These are phyloP conservation scores for Colletotrichum spinosum DNA, from an alignment of 2,329 filamentous ascomycete genomes.

Conservation along the genomic window DNA sequence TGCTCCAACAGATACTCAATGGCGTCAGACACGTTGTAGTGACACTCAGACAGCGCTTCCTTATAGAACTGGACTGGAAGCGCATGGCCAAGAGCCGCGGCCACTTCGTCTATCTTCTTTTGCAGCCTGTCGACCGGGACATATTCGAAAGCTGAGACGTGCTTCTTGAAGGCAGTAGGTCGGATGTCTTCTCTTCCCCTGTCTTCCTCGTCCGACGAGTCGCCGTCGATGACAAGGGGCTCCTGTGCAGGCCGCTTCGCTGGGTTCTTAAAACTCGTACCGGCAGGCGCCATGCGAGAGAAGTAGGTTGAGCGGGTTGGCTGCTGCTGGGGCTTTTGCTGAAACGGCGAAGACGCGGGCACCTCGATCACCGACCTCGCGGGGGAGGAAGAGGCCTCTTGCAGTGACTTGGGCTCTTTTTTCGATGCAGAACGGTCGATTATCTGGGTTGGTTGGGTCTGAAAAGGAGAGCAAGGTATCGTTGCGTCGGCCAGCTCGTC, in stretches of 20 bases:
- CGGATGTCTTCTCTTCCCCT: conserved; percentile 71
- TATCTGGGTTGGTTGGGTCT: conserved; percentile 62
- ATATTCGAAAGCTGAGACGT: conserved; percentile 56
- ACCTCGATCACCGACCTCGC: conserved; percentile 75
- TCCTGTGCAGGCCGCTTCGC: conserved; percentile 50
- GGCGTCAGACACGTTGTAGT: conserved; percentile 51
- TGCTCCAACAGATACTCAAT: conserved; percentile 45
- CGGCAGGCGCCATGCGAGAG: conserved; percentile 78
- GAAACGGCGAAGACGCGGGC: conserved; percentile 85
- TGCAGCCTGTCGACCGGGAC: conserved; percentile 58
- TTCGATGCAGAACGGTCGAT: conserved; percentile 53
- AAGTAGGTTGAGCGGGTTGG: conserved; percentile 39
- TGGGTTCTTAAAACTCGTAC: conserved; percentile 75
- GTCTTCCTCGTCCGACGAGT: conserved; percentile 62
- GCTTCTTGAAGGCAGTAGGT: conserved; percentile 66
- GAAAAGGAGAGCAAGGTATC: conserved; percentile 56
- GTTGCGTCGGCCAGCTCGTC: conserved; percentile 60
- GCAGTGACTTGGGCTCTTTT: conserved; percentile 38
- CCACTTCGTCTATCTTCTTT: conserved; percentile 50
- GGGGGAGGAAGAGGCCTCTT: conserved; percentile 54
- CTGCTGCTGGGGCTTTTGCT: conserved; percentile 41
- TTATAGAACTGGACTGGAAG: conserved; percentile 46
- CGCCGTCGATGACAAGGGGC: conserved; percentile 58
- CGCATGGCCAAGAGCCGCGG: conserved; percentile 47
- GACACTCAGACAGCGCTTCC: conserved; percentile 47